A percentile compares a stretch with the other conserved stretches of the same genome.
Conservation (phyloP, 1,284 basidiomycete genomes). For the Peniophora sp. region DNA sequence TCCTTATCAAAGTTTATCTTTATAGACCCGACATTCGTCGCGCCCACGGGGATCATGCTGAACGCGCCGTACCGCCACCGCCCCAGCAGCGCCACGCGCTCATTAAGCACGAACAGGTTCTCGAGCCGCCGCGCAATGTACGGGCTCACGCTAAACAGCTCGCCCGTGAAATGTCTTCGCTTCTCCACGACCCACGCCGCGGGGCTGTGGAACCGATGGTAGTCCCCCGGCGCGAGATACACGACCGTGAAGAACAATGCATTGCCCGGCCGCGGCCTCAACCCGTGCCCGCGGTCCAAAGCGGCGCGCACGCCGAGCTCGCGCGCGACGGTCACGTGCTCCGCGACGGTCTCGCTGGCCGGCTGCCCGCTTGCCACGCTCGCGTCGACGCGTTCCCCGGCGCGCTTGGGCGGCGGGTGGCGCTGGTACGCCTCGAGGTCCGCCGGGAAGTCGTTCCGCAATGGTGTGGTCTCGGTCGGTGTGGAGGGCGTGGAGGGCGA, state of each 20-base stretch:
- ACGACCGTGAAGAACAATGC: constrained; percentile 90
- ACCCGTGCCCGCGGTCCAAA: constrained; percentile 36
- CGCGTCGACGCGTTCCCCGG: constrained; percentile 56
- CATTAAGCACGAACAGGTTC: constrained; percentile 95
- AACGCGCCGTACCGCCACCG: constrained; percentile 96
- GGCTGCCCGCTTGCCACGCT: constrained; percentile 49
- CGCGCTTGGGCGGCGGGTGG: constrained; percentile 37
- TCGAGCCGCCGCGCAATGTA: constrained; percentile 90
- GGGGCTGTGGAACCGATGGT: constrained; percentile 96
- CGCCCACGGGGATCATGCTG: constrained; percentile 94
- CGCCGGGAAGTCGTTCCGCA: constrained; percentile 19
- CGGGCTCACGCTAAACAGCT: constrained; percentile 94
- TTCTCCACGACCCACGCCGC: constrained; percentile 97
- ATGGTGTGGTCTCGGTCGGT: constrained; percentile 15
- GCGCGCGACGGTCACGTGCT: constrained; percentile 60
- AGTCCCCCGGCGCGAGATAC: constrained; percentile 97
- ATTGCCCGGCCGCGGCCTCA: constrained; percentile 59
- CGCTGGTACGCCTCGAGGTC: constrained; percentile 17
- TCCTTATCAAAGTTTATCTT: constrained; percentile 92
- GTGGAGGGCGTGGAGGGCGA: constrained; percentile 25
- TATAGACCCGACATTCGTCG: constrained; percentile 97
- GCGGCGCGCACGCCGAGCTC: constrained; percentile 54
- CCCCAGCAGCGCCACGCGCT: constrained; percentile 94
- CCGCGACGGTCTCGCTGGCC: constrained; percentile 46
- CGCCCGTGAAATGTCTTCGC: constrained; percentile 91